These are phyloP conservation scores for Peziza echinospora DNA, from an alignment of 495 filamentous ascomycete species.

Conservation along the genomic window DNA sequence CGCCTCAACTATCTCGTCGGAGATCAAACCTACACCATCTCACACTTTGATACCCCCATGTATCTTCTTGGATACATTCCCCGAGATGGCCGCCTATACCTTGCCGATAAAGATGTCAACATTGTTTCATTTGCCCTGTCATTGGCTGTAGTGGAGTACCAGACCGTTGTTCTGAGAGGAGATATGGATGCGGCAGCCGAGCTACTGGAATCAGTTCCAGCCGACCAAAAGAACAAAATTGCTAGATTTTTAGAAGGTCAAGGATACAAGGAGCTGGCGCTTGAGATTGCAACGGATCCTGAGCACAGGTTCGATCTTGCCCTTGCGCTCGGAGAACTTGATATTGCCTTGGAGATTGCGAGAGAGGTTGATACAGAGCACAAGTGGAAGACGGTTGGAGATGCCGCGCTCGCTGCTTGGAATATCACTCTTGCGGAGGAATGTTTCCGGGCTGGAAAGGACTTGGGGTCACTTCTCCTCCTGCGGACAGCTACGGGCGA, in stretches of 20 bases:
- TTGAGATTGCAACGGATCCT: constrained; percentile 86
- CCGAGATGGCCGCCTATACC: constrained; percentile 76
- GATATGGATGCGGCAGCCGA: constrained; percentile 84
- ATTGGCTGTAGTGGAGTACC: constrained; percentile 87
- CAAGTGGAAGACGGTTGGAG: constrained; percentile 92
- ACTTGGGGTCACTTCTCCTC: constrained; percentile 70
- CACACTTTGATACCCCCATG: constrained; percentile 86
- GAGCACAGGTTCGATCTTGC: constrained; percentile 96
- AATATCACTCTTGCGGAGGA: constrained; percentile 71
- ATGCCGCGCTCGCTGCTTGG: constrained; percentile 72
- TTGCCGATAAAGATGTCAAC: constrained; percentile 84
- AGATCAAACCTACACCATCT: constrained; percentile 95
- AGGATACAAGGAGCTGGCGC: constrained; percentile 81
- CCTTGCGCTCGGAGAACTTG: constrained; percentile 57
- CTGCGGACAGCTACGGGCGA: constrained; percentile 66
- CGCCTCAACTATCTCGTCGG: constrained; percentile 95
- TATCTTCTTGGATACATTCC: constrained; percentile 91
- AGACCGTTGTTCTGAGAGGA: constrained; percentile 84
- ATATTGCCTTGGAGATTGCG: constrained; percentile 69
- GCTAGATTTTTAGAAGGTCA: constrained; percentile 95
- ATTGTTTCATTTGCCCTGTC: constrained; percentile 81
- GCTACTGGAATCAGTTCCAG: constrained; percentile 57
- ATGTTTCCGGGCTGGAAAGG: constrained; percentile 76
- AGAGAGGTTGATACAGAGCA: constrained; percentile 69
- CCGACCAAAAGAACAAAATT: constrained; percentile 89